A percentile compares a stretch with the other conserved stretches of the same genome.
Evolutionary conservation across 2,329 filamentous ascomycete genomes (phyloP).

Genomic region (Onygena corvina): DNA sequence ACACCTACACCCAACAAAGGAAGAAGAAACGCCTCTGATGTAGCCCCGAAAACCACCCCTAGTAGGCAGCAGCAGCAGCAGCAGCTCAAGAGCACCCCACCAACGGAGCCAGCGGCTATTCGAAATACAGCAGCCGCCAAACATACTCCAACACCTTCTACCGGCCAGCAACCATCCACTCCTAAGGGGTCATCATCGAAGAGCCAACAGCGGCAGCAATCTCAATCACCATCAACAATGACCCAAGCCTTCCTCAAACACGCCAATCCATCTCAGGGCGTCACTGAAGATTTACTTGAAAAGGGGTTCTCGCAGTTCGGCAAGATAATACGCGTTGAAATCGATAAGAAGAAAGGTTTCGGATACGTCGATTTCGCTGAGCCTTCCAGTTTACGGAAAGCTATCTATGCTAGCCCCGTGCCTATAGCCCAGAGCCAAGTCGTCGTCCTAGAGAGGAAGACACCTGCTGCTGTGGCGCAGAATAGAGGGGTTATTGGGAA

Average conservation of each 20-base stretch:
- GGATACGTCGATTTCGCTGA: slow-evolving; percentile 84
- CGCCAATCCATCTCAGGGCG: slow-evolving; percentile 78
- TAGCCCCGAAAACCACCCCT: slow-evolving; percentile 7
- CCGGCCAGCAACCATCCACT: slow-evolving; percentile 17
- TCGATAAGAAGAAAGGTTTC: slow-evolving; percentile 89
- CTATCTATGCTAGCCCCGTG: slow-evolving; percentile 69
- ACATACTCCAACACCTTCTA: slow-evolving; percentile 14
- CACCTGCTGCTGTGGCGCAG: slow-evolving; percentile 11
- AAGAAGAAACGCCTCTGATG: slow-evolving; percentile 8
- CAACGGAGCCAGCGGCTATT: slow-evolving; percentile 12
- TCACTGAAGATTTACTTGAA: slow-evolving; percentile 69
- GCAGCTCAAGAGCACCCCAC: slow-evolving; percentile 7
- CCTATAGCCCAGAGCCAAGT: slow-evolving; percentile 74
- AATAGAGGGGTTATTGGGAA: slow-evolving; percentile 7
- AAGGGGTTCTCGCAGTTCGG: slow-evolving; percentile 65
- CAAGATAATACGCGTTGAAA: slow-evolving; percentile 65
- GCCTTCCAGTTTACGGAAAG: slow-evolving; percentile 59
- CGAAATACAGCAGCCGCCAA: slow-evolving; percentile 10
- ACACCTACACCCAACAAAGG: background rate
- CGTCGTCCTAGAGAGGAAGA: slow-evolving; percentile 59
- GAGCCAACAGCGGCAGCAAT: slow-evolving; percentile 11
- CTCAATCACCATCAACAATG: slow-evolving; percentile 15
- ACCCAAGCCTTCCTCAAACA: slow-evolving; percentile 61
- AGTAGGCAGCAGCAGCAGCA: slow-evolving; percentile 11
- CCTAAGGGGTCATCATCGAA: background rate